A percentile compares a stretch with the other conserved stretches of the same genome.
Conservation (phyloP, 331 rosid genomes). For the Cucumis variabilis region DNA sequence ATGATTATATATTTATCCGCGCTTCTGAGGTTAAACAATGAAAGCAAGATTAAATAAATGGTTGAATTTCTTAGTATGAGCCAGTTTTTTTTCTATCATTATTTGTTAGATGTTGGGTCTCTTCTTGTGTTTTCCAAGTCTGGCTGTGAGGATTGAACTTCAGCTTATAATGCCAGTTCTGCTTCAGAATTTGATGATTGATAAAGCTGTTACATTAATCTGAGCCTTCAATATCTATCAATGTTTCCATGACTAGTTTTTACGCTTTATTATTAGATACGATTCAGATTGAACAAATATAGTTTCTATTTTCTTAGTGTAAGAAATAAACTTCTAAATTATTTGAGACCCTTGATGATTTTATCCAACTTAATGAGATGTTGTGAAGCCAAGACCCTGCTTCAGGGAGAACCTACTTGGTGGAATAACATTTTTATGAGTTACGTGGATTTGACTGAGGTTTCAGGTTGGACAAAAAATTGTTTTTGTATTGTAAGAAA, state of each 20-base stretch:
- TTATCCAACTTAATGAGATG: slow-evolving; percentile 62
- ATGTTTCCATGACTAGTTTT: too few species aligned
- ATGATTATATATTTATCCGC: not conserved
- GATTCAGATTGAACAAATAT: too few species aligned
- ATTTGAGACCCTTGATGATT: slow-evolving; percentile 42
- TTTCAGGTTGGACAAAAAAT: too few species aligned
- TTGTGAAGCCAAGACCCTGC: slow-evolving; percentile 69
- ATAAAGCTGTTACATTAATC: slow-evolving; percentile 27
- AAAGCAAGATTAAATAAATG: not conserved
- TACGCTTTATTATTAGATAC: too few species aligned
- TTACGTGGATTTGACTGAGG: slow-evolving; percentile 59
- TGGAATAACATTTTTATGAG: slow-evolving; percentile 59
- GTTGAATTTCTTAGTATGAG: not conserved
- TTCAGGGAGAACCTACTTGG: slow-evolving; percentile 90
- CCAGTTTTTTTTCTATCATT: not conserved
- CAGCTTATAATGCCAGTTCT: slow-evolving; percentile 41
- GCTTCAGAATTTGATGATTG: slow-evolving; percentile 38
- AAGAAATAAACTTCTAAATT: too few species aligned
- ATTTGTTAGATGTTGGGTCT: too few species aligned
- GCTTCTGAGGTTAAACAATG: not conserved
- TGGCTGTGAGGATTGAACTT: slow-evolving; percentile 17
- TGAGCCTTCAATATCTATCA: slow-evolving; percentile 9
- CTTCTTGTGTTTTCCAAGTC: too few species aligned
- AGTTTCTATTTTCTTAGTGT: too few species aligned
- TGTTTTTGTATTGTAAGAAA: too few species aligned